Conservation (phyloP, 768 basidiomycete species). For the Russula sp. region DNA sequence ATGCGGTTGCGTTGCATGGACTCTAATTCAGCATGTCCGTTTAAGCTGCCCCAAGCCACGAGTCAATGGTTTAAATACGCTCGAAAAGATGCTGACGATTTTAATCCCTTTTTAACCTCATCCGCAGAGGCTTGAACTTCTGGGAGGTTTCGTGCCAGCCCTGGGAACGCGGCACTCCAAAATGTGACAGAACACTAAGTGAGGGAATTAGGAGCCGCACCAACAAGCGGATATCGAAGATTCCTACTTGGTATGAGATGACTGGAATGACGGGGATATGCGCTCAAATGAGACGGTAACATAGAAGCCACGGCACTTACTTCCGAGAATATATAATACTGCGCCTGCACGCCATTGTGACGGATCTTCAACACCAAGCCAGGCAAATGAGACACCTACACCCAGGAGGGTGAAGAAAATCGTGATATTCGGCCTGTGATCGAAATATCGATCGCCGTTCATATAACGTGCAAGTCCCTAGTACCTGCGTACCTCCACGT, state of each 20-base stretch:
- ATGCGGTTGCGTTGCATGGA: slow-evolving; percentile 67
- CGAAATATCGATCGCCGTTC: neutral
- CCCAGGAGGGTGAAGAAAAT: slow-evolving; percentile 66
- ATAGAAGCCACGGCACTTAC: slow-evolving; percentile 35
- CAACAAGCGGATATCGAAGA: neutral
- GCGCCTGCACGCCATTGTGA: slow-evolving; percentile 58
- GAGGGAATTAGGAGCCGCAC: neutral
- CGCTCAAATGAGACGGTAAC: neutral
- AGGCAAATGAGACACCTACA: slow-evolving; percentile 65
- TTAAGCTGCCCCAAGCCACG: slow-evolving; percentile 29
- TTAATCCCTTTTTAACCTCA: slow-evolving; percentile 37
- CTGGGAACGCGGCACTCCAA: slow-evolving; percentile 81
- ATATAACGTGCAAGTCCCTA: neutral
- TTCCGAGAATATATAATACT: slow-evolving; percentile 56
- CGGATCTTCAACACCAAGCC: slow-evolving; percentile 66
- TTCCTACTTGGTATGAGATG: slow-evolving; percentile 59
- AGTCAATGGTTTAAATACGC: neutral
- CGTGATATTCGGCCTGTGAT: slow-evolving; percentile 62
- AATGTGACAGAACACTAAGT: slow-evolving; percentile 62
- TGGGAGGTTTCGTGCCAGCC: slow-evolving; percentile 62
- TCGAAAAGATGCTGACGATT: slow-evolving; percentile 38
- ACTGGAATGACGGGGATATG: slow-evolving; percentile 35
- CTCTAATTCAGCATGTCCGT: slow-evolving; percentile 50
- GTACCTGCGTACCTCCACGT: slow-evolving; percentile 49
- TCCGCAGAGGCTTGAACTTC: slow-evolving; percentile 52